A percentile compares a stretch with the other conserved stretches of the same genome.
phyloP scores from a whole-genome alignment of 805 yeast species.

The Schwanniomyces vanrijiae region DNA sequence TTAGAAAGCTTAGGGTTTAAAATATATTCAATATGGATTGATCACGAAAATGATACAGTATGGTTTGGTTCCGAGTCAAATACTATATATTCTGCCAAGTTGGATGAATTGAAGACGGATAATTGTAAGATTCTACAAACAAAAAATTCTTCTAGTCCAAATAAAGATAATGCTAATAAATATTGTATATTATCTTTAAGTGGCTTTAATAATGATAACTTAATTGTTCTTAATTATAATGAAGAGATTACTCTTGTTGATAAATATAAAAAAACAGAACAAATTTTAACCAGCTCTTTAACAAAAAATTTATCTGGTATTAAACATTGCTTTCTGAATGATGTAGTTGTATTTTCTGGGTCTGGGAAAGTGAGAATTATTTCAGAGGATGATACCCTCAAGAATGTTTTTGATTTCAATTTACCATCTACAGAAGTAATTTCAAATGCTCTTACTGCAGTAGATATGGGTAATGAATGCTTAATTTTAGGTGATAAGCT shows the following conservation, averaged over 20 bases:
- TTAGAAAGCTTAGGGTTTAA: constrained; percentile 15
- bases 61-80: constrained; percentile 24
- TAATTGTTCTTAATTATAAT: constrained; percentile 34
- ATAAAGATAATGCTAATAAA: constrained; percentile 1
- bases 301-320: constrained; percentile 39
- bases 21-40: constrained; percentile 19
- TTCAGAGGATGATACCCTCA: constrained; percentile 10
- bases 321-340: constrained; percentile 29
- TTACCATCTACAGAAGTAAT: constrained; percentile 31
- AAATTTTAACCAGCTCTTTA: constrained; percentile 33
- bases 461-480: constrained; percentile 32
- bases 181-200: constrained; percentile 25
- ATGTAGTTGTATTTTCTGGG: constrained; percentile 42
- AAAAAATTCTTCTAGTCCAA: background rate
- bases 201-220: constrained; percentile 16
- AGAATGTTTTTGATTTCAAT: constrained; percentile 10
- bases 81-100: constrained; percentile 8
- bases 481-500: constrained; percentile 50
- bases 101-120: constrained; percentile 12
- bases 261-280: constrained; percentile 8
- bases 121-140: background rate
- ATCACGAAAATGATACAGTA: constrained; percentile 16
- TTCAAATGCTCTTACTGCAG: constrained; percentile 40
- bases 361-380: constrained; percentile 38
- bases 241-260: constrained; percentile 36